Percentiles rank a stretch among this genome's conserved stretches.
Conservation (phyloP, 164 flowering plant species). For the Protea cynaroides region DNA sequence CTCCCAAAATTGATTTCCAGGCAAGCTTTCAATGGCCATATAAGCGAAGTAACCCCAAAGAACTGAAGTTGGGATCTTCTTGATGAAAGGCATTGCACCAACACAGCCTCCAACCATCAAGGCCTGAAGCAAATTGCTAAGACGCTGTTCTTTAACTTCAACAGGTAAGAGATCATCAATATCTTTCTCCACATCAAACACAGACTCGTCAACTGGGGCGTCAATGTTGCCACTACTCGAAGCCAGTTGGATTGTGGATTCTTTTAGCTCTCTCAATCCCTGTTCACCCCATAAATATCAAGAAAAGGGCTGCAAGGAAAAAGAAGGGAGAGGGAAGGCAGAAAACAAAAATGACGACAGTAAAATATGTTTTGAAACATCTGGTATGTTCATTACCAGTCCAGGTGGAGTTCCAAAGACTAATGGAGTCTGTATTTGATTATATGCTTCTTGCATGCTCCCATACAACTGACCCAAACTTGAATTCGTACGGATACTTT, state of each 20-base stretch:
- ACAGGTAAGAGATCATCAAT: slow-evolving; percentile 85
- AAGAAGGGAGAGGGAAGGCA: not conserved
- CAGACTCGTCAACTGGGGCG: slow-evolving; percentile 81
- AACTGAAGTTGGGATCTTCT: slow-evolving; percentile 89
- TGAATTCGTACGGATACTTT: slow-evolving; percentile 58
- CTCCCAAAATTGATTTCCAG: slow-evolving; percentile 98
- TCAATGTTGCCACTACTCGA: slow-evolving; percentile 68
- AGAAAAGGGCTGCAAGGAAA: not conserved
- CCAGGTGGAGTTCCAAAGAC: slow-evolving; percentile 66
- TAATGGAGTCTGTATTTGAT: slow-evolving; percentile 89
- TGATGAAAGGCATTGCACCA: slow-evolving; percentile 93
- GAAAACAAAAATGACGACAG: not conserved
- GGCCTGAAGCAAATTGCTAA: slow-evolving; percentile 91
- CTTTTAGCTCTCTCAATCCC: slow-evolving; percentile 89
- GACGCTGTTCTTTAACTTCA: slow-evolving; percentile 91
- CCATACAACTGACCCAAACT: slow-evolving; percentile 74
- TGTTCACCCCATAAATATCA: slow-evolving; percentile 21
- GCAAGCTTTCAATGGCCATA: slow-evolving; percentile 98
- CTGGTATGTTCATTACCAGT: slow-evolving; percentile 35
- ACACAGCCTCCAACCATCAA: slow-evolving; percentile 82
- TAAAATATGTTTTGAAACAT: not conserved
- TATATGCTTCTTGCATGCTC: slow-evolving; percentile 86
- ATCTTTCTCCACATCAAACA: slow-evolving; percentile 89
- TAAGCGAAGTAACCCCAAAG: slow-evolving; percentile 99
- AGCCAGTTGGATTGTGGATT: slow-evolving; percentile 69